These are phyloP conservation scores for Phytopythium chamaehyphon DNA, from an alignment of 352 stramenopile genomes.

Conservation along the genomic window DNA sequence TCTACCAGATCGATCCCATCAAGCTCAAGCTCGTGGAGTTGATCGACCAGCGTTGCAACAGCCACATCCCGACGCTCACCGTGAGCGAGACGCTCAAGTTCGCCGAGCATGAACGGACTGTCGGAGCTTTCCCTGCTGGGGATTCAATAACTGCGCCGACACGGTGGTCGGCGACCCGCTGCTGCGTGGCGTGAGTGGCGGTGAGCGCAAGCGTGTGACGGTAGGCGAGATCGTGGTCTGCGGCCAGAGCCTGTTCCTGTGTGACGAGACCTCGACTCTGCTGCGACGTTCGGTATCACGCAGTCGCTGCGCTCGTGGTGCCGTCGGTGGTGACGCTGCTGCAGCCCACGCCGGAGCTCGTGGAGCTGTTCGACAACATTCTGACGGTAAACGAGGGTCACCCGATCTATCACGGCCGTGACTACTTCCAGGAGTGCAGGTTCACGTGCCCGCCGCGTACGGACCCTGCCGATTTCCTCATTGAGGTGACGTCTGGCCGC, in stretches of 20 bases:
- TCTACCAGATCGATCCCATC: constrained; percentile 20
- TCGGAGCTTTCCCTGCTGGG: constrained; percentile 55
- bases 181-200: constrained; percentile 38
- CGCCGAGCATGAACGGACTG: constrained; percentile 43
- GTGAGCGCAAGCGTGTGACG: constrained; percentile 74
- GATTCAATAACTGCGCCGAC: constrained; percentile 38
- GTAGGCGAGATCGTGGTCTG: constrained; percentile 82
- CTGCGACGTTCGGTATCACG: constrained; percentile 48
- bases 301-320: constrained; percentile 27
- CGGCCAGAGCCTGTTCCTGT: constrained; percentile 52
- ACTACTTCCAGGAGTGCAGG: constrained; percentile 19
- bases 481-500: too few species aligned
- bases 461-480: too few species aligned
- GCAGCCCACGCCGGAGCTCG: constrained; percentile 87
- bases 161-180: constrained; percentile 42
- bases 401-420: constrained; percentile 63
- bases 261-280: constrained; percentile 71
- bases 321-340: constrained; percentile 35
- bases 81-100: constrained; percentile 87
- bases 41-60: constrained; percentile 55
- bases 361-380: constrained; percentile 91
- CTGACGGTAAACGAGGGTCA: constrained; percentile 65
- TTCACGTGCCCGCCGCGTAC: constrained; percentile 70
- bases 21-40: constrained; percentile 32
- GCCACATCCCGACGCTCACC: constrained; percentile 33